Evolutionary conservation across 148 eudicot genomes (phyloP).

Genomic region (Cornus florida): DNA sequence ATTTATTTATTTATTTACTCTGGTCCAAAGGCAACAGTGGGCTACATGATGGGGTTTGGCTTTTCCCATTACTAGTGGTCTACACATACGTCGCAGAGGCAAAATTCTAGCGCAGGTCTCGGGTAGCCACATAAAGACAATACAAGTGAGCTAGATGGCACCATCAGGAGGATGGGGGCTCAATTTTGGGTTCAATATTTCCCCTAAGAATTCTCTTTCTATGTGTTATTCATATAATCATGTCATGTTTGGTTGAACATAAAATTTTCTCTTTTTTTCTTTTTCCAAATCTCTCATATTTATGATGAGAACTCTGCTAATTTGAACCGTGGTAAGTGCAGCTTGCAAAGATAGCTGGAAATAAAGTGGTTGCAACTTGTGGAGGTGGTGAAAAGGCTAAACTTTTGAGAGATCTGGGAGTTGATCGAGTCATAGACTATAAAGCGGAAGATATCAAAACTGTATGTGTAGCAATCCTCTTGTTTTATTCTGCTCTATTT

Average conservation of each 20-base stretch:
- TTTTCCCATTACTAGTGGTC: neutral
- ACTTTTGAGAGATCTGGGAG: slow-evolving; percentile 74
- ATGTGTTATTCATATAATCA: neutral
- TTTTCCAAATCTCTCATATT: neutral
- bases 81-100: neutral
- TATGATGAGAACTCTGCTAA: slow-evolving; percentile 1
- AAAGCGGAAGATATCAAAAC: slow-evolving; percentile 73
- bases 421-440: slow-evolving; percentile 92
- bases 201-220: neutral
- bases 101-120: neutral
- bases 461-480: slow-evolving; percentile 30
- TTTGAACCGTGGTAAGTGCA: slow-evolving; percentile 30
- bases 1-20: too few relatives aligned
- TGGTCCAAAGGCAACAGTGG: too few relatives aligned
- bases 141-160: neutral
- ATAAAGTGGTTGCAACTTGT: slow-evolving; percentile 91
- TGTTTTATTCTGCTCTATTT: neutral
- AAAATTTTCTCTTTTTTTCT: neutral
- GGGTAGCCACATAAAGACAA: neutral
- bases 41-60: too few relatives aligned
- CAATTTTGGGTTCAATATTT: neutral
- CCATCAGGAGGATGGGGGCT: neutral
- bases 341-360: slow-evolving; percentile 96
- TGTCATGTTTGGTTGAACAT: neutral
- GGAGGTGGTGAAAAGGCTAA: slow-evolving; percentile 87